Evolutionary conservation across 176 grass and related monocot genomes (phyloP).

Genomic region (Neostapfia colusana): DNA sequence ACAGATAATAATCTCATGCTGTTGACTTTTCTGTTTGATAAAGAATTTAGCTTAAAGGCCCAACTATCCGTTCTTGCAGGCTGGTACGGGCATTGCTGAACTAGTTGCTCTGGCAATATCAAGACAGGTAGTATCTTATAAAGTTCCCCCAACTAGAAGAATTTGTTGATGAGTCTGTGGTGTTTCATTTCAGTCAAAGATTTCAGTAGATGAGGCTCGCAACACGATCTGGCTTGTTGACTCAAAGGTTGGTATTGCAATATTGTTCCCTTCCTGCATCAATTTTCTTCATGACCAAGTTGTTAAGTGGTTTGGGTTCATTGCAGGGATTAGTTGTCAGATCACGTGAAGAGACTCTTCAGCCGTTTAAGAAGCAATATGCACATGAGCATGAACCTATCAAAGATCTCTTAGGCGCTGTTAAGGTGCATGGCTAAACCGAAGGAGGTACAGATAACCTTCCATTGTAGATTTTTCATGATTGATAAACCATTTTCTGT

Average conservation of each 20-base stretch:
- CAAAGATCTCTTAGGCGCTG: slow-evolving; percentile 62
- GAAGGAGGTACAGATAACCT: not conserved
- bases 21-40: not conserved
- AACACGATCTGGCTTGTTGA: slow-evolving; percentile 96
- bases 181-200: slow-evolving; percentile 55
- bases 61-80: slow-evolving; percentile 57
- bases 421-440: slow-evolving; percentile 63
- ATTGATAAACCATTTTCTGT: slow-evolving; percentile 5
- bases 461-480: not conserved
- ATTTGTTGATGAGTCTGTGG: slow-evolving; percentile 3
- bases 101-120: slow-evolving; percentile 81
- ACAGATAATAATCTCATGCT: not conserved
- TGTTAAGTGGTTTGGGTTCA: not conserved
- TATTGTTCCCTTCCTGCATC: not conserved
- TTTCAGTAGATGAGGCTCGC: slow-evolving; percentile 65
- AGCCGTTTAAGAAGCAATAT: slow-evolving; percentile 80
- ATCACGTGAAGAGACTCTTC: slow-evolving; percentile 69
- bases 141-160: not conserved
- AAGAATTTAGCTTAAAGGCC: not conserved
- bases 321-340: slow-evolving; percentile 85
- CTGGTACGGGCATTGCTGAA: slow-evolving; percentile 94
- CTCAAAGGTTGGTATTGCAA: slow-evolving; percentile 59
- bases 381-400: slow-evolving; percentile 86
- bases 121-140: slow-evolving; percentile 28
- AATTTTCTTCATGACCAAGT: not conserved